phyloP scores from a whole-genome alignment of 768 basidiomycete genomes.

The Pseudohyphozyma bogoriensis region DNA sequence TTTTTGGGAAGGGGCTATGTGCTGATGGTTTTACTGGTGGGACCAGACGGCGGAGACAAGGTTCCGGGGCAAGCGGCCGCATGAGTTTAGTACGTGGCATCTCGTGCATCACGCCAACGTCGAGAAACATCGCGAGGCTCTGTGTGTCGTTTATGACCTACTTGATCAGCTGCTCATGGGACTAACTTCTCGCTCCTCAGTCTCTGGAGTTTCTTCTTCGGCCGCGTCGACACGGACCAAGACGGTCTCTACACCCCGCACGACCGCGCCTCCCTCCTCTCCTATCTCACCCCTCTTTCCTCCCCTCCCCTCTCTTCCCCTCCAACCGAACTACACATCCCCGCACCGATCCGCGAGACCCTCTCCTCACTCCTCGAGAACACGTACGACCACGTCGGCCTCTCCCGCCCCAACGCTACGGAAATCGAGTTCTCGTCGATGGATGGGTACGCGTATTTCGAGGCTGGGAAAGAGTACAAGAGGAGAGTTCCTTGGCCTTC shows the following conservation, averaged over 20 bases:
- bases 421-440: constrained; percentile 24
- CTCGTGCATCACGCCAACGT: constrained; percentile 42
- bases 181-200: background rate
- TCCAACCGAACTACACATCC: background rate
- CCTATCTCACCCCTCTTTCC: background rate
- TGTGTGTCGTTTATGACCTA: background rate
- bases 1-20: too few relatives aligned
- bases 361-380: background rate
- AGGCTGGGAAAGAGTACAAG: background rate
- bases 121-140: constrained; percentile 30
- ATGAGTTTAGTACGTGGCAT: too few relatives aligned
- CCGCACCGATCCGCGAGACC: background rate
- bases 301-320: accelerated
- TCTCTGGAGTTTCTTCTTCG: constrained; percentile 23
- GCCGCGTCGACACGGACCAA: constrained; percentile 1
- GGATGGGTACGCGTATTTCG: constrained; percentile 40
- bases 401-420: constrained; percentile 9
- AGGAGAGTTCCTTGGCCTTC: constrained; percentile 1
- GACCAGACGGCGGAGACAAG: too few relatives aligned
- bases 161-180: too few relatives aligned
- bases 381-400: constrained; percentile 3
- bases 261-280: constrained; percentile 18
- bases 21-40: too few relatives aligned
- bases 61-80: too few relatives aligned
- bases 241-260: constrained; percentile 7